Evolutionary conservation across 192 early-diverging fungal species (phyloP).

Genomic region (Rhizophagus sp.): DNA sequence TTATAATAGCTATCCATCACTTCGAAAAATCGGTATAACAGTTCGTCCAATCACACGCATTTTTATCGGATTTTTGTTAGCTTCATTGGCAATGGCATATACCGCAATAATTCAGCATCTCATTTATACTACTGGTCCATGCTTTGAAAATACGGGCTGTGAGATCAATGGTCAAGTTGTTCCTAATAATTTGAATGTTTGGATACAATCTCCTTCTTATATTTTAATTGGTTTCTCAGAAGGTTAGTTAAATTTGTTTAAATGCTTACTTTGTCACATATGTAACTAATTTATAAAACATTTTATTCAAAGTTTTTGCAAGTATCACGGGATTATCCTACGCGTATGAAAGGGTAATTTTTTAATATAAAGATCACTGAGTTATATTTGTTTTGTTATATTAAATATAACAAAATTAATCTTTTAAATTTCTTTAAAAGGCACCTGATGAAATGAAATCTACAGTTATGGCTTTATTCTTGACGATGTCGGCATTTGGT

Average conservation of each 20-base stretch:
- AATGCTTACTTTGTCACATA: neutral
- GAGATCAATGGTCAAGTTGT: neutral
- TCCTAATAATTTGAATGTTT: constrained; percentile 59
- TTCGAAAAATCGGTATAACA: constrained; percentile 51
- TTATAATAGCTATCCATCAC: constrained; percentile 54
- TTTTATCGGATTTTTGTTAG: constrained; percentile 64
- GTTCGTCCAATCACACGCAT: constrained; percentile 67
- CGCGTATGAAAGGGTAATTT: too few species aligned
- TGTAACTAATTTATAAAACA: neutral
- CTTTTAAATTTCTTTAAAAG: constrained; percentile 1
- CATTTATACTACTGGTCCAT: constrained; percentile 59
- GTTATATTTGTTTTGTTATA: neutral
- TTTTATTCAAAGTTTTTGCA: too few species aligned
- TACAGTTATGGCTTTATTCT: constrained; percentile 71
- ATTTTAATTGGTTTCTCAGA: constrained; percentile 68
- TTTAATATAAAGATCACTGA: neutral
- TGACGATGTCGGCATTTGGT: constrained; percentile 58
- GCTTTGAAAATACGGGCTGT: constrained; percentile 49
- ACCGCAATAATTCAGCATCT: constrained; percentile 60
- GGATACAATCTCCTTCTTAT: constrained; percentile 59
- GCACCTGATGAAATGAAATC: constrained; percentile 66
- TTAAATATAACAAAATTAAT: neutral
- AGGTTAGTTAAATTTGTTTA: constrained; percentile 20
- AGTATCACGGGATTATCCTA: too few species aligned
- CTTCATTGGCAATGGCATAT: constrained; percentile 58